Evolutionary conservation across 371 early-diverging fungal genomes (phyloP).

Genomic region (Sporodiniella umbellata): DNA sequence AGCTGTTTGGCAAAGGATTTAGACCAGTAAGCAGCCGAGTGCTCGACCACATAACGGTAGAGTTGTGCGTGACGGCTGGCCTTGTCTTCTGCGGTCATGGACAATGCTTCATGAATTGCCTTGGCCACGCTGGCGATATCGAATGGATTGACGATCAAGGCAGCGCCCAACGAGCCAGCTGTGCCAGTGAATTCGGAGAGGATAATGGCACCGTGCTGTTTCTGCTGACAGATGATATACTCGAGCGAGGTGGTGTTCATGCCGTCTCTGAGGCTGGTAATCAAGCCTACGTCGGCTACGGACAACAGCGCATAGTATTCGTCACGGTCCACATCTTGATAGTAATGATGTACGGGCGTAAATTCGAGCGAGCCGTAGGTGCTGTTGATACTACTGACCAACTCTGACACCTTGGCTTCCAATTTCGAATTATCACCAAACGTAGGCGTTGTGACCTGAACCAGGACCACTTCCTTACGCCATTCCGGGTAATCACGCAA

Average conservation of each 20-base stretch:
- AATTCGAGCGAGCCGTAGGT: slow-evolving; percentile 94
- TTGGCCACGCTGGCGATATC: slow-evolving; percentile 88
- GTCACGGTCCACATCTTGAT: slow-evolving; percentile 90
- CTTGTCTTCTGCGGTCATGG: slow-evolving; percentile 77
- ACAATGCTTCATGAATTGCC: slow-evolving; percentile 85
- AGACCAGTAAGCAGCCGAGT: slow-evolving; percentile 93
- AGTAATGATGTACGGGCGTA: slow-evolving; percentile 94
- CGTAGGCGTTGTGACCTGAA: slow-evolving; percentile 75
- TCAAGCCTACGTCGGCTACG: slow-evolving; percentile 92
- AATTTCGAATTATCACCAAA: slow-evolving; percentile 58
- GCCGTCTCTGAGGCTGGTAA: slow-evolving; percentile 96
- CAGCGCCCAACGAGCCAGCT: slow-evolving; percentile 84
- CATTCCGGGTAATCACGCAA: slow-evolving; percentile 88
- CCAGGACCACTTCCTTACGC: slow-evolving; percentile 84
- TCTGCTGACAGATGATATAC: slow-evolving; percentile 95
- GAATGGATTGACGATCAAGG: slow-evolving; percentile 96
- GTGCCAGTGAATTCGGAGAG: slow-evolving; percentile 98
- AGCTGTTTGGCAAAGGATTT: slow-evolving; percentile 66
- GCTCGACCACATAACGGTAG: slow-evolving; percentile 74
- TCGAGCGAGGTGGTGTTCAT: slow-evolving; percentile 99
- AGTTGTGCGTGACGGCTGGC: slow-evolving; percentile 77
- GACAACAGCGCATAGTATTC: slow-evolving; percentile 96
- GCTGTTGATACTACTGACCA: slow-evolving; percentile 92
- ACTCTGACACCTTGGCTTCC: slow-evolving; percentile 84
- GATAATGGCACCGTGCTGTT: slow-evolving; percentile 87